A percentile compares a stretch with the other conserved stretches of the same genome.
These are phyloP conservation scores for Mangifera indica DNA, from an alignment of 345 rosid species.

Conservation along the genomic window DNA sequence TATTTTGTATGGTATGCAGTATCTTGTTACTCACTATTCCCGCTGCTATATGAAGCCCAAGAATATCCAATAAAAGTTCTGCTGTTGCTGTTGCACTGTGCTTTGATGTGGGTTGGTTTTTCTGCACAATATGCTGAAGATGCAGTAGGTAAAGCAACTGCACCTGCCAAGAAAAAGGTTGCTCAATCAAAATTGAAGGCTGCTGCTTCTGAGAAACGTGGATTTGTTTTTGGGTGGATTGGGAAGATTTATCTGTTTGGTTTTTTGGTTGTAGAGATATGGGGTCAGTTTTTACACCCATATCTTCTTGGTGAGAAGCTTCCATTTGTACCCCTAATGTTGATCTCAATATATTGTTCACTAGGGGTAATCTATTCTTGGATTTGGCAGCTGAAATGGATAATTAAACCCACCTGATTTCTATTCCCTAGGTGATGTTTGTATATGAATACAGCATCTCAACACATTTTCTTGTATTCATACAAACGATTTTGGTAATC, in stretches of 20 bases:
- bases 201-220: conserved; percentile 25
- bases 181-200: conserved; percentile 13
- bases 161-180: conserved; percentile 22
- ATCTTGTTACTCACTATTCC: conserved; percentile 80
- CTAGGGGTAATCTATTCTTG: conserved; percentile 69
- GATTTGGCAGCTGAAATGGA: conserved; percentile 75
- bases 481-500: background rate
- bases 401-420: conserved; percentile 25
- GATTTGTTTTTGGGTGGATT: conserved; percentile 47
- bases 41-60: conserved; percentile 71
- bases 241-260: conserved; percentile 57
- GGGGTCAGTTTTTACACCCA: conserved; percentile 73
- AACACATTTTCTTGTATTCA: background rate
- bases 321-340: conserved; percentile 76
- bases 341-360: conserved; percentile 72
- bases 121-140: conserved; percentile 32
- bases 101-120: conserved; percentile 55
- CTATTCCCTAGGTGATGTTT: background rate
- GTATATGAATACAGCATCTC: background rate
- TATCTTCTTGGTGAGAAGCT: conserved; percentile 59
- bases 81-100: conserved; percentile 55
- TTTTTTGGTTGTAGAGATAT: conserved; percentile 60
- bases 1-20: conserved; percentile 45
- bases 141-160: conserved; percentile 8
- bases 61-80: conserved; percentile 86